Evolutionary conservation across 2,329 filamentous ascomycete species (phyloP), one percentile per base, ranked within the genome.

Genomic region (Alternaria angustiovoidea): DNA sequence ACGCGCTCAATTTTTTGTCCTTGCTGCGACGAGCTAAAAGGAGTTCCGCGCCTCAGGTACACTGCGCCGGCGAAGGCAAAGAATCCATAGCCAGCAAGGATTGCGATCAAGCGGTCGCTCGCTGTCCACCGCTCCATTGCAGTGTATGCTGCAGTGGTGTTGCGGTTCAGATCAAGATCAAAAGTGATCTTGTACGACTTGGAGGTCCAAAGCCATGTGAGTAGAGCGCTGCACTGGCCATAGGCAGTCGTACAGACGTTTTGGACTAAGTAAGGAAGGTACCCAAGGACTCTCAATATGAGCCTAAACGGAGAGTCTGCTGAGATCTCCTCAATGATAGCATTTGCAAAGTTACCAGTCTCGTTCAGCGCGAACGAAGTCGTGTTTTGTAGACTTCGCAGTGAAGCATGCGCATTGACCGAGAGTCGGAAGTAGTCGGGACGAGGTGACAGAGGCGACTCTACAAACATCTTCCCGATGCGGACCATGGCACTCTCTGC

Each of bases 61-160:
- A 94, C 80, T 24, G 91, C 88, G 3, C 93, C 92, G 32, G 91
- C 76, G 44, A 91, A 72, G 11, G 90, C 92, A 39, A 97, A 85
- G 47, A 93, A 89, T 0, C 88, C 74, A 75, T 99, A 99, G 12
- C 95, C 95, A 48, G 90, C 85, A 2, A 93, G 70, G 39, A 97
- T 91, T 14, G 94, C 93, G 80, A 89, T 83, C n/a, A 85, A 78
- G 24, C 88, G 83, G 75, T 91, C 88, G 59, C 75, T 78, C 7
- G 81, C 77, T 52, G 77, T 83, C 80, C 83, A 84, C 30, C 72
- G 67, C 39, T 84, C 82, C n/a, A 73, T 58, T 24, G 63, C 61
- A 48, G 66, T 61, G 8, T 70, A 69, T n/a, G 66, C 53, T 11
- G 63, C 49, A 8, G 64, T 64, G 2, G 63, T 62, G 41, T 68